phyloP scores from a whole-genome alignment of 129 eudicot genomes.

The Calendula officinalis region DNA sequence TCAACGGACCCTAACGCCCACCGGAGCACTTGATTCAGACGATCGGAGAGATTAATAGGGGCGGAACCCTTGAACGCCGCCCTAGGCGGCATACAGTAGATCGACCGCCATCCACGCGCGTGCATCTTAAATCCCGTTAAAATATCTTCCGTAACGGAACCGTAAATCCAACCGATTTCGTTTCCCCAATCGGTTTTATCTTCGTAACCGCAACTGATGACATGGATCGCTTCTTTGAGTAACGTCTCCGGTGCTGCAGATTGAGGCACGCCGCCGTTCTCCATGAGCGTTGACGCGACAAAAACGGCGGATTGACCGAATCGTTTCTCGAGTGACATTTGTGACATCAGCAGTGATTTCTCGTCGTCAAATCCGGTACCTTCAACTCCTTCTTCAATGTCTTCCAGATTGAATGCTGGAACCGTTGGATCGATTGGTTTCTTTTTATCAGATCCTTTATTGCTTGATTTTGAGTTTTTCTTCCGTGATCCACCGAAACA shows the following conservation, averaged over 20 bases:
- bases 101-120: slow-evolving; percentile 97
- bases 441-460: slow-evolving; percentile 88
- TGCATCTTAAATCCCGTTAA: slow-evolving; percentile 96
- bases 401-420: slow-evolving; percentile 90
- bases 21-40: slow-evolving; percentile 96
- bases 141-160: slow-evolving; percentile 97
- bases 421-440: slow-evolving; percentile 96
- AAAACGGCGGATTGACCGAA: slow-evolving; percentile 95
- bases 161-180: slow-evolving; percentile 98
- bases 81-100: slow-evolving; percentile 86
- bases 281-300: slow-evolving; percentile 99
- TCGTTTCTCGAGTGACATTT: slow-evolving; percentile 95
- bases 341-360: slow-evolving; percentile 93
- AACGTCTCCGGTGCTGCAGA: slow-evolving; percentile 93
- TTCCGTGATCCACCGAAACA: slow-evolving; percentile 83
- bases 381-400: slow-evolving; percentile 98
- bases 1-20: slow-evolving; percentile 99
- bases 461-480: slow-evolving; percentile 74
- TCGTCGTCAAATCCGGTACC: slow-evolving; percentile 99
- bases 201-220: slow-evolving; percentile 97
- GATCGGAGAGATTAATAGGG: slow-evolving; percentile 94
- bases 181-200: slow-evolving; percentile 97
- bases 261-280: slow-evolving; percentile 97
- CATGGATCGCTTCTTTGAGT: slow-evolving; percentile 98
- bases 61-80: slow-evolving; percentile 98